Base-by-base conservation (phyloP, 345 rosid species). In the Aethionema arabicum region DNA sequence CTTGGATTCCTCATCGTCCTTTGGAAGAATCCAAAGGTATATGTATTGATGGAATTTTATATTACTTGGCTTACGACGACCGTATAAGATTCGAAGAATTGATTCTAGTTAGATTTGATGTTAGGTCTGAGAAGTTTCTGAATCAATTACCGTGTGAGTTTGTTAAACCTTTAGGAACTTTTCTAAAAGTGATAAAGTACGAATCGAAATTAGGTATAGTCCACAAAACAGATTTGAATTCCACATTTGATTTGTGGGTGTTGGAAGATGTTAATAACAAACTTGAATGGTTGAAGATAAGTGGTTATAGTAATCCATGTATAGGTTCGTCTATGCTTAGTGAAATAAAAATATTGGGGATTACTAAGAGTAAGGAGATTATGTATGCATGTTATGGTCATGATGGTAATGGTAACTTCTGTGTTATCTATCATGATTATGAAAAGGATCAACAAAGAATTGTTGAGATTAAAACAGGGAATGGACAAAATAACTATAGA, bases 111-210 rank as follows among this genome's bases (percentile, higher is more conserved):
- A 56, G 48, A 56, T 56, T 57, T 9, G 16, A 41, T n/a, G 13
- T 57, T 37, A 57, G 50, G 11, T 56, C 61, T 29, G 61, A 56
- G 42, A 31, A 4, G 27, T 21, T 29, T 56, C 31, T 41, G 49
- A 30, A 2, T 41, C 32, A 55, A 11, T 11, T 7, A 4, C 27
- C 27, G 27, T 21, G 27, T 21, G 27, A 2, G 2, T 21, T 21
- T 21, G 27, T 21, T 21, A 2, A 21, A 21, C 27, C 27, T 21
- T 21, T 21, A n/a, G n/a, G 27, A 21, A 21, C 2, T 21, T 21
- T 21, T 21, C 27, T 21, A 21, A 21, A 21, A 1, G 1, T 21
- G 27, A 21, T 21, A 21, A 21, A 21, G 2, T 21, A 21, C 27
- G 27, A 21, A 1, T 21, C 27, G 2, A 21, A 21, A 21, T 21